Evolutionary conservation across 1,284 basidiomycete species (phyloP).

Genomic region (Leccinum glutinopallens): DNA sequence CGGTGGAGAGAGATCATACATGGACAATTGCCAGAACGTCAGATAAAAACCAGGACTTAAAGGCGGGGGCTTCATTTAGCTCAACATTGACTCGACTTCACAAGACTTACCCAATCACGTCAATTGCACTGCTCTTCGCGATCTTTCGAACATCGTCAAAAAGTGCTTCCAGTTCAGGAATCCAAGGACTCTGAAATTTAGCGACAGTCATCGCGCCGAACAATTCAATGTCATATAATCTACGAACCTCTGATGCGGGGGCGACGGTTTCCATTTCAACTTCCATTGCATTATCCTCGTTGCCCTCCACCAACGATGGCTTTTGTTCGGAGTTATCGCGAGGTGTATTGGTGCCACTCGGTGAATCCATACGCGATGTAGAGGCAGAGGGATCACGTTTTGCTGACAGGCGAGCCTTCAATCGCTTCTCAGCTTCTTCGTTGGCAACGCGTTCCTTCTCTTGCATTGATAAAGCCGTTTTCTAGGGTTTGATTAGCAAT

Average conservation of each 20-base stretch:
- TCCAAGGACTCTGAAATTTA: conserved; percentile 65
- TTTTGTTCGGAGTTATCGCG: conserved; percentile 42
- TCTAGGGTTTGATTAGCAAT: conserved; percentile 39
- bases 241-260: conserved; percentile 27
- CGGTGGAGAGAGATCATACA: conserved; percentile 83
- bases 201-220: conserved; percentile 16
- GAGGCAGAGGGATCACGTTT: conserved; percentile 66
- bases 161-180: conserved; percentile 65
- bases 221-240: conserved; percentile 6
- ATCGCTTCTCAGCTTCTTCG: conserved; percentile 73
- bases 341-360: conserved; percentile 43
- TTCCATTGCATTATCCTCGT: conserved; percentile 60
- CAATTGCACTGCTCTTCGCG: conserved; percentile 62
- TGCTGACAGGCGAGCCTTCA: conserved; percentile 74
- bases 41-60: conserved; percentile 84
- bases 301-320: conserved; percentile 33
- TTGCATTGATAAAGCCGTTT: conserved; percentile 57
- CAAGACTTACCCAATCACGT: conserved; percentile 68
- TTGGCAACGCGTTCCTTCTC: conserved; percentile 66
- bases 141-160: conserved; percentile 74
- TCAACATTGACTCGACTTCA: conserved; percentile 7
- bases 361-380: conserved; percentile 63
- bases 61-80: conserved; percentile 8
- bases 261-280: conserved; percentile 35
- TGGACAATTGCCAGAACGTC: conserved; percentile 94